Evolutionary conservation across 306 rosid genomes (phyloP).

Genomic region (Ammopiptanthus mongolicus): DNA sequence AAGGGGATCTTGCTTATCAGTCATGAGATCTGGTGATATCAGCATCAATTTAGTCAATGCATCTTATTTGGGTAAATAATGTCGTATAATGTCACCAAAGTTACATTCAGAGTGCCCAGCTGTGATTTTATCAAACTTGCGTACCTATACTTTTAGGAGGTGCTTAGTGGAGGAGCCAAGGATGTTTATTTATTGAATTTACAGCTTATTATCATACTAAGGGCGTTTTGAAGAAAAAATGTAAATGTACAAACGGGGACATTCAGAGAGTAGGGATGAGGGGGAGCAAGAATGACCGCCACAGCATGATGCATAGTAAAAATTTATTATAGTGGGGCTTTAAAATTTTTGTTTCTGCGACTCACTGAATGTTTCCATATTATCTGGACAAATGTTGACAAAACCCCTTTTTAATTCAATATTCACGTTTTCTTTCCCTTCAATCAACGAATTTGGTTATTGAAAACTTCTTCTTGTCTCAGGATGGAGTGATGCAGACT

Average conservation of each 20-base stretch:
- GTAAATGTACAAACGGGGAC: no score
- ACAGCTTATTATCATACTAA: not conserved
- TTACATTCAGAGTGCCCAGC: no score
- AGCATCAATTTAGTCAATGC: no score
- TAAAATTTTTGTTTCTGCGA: not conserved
- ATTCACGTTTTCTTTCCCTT: not conserved
- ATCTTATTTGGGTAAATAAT: no score
- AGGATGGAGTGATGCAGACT: conserved; percentile 17
- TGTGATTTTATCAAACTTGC: not conserved
- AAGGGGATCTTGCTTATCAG: no score
- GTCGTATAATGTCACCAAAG: no score
- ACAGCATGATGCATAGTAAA: no score
- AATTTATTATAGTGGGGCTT: no score
- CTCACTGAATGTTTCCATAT: not conserved
- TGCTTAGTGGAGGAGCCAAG: not conserved
- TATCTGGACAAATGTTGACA: no score
- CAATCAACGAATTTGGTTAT: conserved; percentile 1
- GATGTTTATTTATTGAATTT: not conserved
- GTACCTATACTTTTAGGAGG: not conserved
- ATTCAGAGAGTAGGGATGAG: no score
- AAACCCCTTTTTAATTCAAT: not conserved
- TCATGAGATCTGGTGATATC: no score
- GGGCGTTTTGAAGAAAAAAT: not conserved
- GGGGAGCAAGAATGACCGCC: no score
- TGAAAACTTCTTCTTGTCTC: conserved; percentile 1